A percentile compares a stretch with the other conserved stretches of the same genome.
Evolutionary conservation across 2,329 filamentous ascomycete genomes (phyloP).

Genomic region (Beauveria asiatica): DNA sequence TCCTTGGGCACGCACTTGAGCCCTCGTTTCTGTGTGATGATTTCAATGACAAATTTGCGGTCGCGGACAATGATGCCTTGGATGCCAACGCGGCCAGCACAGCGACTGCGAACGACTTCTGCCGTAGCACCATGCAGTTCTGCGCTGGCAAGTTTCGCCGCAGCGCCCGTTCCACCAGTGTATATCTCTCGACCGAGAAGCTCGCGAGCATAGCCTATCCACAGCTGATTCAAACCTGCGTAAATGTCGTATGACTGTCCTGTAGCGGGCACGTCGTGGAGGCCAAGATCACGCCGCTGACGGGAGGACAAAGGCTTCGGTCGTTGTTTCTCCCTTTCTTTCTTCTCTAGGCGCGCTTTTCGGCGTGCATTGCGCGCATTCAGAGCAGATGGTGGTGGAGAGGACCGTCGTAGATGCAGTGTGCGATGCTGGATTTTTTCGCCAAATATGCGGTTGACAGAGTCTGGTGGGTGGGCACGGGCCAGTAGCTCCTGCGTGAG

Average conservation of each 20-base stretch:
- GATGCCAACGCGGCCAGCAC: slow-evolving; percentile 72
- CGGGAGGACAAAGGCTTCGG: slow-evolving; percentile 69
- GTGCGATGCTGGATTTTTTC: slow-evolving; percentile 79
- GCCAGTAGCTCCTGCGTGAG: slow-evolving; percentile 58
- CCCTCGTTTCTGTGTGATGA: slow-evolving; percentile 63
- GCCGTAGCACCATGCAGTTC: slow-evolving; percentile 85
- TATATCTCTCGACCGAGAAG: slow-evolving; percentile 57
- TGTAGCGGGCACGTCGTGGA: slow-evolving; percentile 65
- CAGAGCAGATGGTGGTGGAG: slow-evolving; percentile 47
- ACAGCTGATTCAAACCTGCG: slow-evolving; percentile 66
- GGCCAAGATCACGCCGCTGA: slow-evolving; percentile 61
- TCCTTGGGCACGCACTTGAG: slow-evolving; percentile 84
- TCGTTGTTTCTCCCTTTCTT: slow-evolving; percentile 39
- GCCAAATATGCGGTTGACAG: slow-evolving; percentile 61
- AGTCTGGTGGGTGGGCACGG: slow-evolving; percentile 70
- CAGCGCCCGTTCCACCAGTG: slow-evolving; percentile 48
- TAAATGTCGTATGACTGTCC: slow-evolving; percentile 63
- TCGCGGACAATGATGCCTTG: slow-evolving; percentile 85
- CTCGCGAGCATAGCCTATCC: slow-evolving; percentile 79
- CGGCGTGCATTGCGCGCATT: slow-evolving; percentile 51
- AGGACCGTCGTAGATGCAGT: slow-evolving; percentile 68
- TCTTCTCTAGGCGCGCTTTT: slow-evolving; percentile 38
- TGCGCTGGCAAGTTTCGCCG: slow-evolving; percentile 70
- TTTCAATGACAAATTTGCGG: slow-evolving; percentile 75
- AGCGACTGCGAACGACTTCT: slow-evolving; percentile 74